phyloP scores from a whole-genome alignment of 352 stramenopile genomes.

The Blastocystis sp. region DNA sequence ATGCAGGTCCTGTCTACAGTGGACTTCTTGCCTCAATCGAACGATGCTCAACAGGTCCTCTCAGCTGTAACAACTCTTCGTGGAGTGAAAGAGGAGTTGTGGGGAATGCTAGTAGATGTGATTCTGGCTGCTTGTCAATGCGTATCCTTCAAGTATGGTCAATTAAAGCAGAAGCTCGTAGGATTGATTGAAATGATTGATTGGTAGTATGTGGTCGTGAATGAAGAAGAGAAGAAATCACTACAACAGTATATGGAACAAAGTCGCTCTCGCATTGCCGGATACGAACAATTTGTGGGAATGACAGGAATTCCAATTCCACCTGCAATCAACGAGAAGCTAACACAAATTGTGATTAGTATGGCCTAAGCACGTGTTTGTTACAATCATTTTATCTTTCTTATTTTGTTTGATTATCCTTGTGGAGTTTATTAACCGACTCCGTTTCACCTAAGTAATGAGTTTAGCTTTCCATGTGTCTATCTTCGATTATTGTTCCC shows the following conservation, averaged over 20 bases:
- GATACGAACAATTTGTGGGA: constrained; percentile 33
- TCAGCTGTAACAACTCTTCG: not conserved
- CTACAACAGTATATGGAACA: constrained; percentile 17
- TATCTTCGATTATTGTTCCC: not conserved
- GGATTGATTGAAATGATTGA: not conserved
- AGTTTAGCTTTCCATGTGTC: not conserved
- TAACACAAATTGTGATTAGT: constrained; percentile 53
- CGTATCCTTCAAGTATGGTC: not conserved
- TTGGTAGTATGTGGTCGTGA: not conserved
- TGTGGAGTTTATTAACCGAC: too few relatives aligned
- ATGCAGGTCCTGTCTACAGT: not conserved
- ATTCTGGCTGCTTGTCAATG: constrained; percentile 1
- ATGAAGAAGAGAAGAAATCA: constrained; percentile 34
- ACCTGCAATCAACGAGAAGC: constrained; percentile 21
- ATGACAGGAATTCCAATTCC: constrained; percentile 6
- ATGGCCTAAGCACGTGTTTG: constrained; percentile 15
- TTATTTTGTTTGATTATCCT: too few relatives aligned
- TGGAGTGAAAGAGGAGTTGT: not conserved
- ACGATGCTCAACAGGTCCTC: not conserved
- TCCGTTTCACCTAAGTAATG: not conserved
- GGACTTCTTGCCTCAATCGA: not conserved
- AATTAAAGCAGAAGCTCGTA: constrained; percentile 17
- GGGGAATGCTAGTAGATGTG: not conserved
- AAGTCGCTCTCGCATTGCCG: not conserved
- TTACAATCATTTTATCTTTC: not conserved